These are phyloP conservation scores for Naganishia cerealis DNA, from an alignment of 1,284 basidiomycete species.

Conservation along the genomic window DNA sequence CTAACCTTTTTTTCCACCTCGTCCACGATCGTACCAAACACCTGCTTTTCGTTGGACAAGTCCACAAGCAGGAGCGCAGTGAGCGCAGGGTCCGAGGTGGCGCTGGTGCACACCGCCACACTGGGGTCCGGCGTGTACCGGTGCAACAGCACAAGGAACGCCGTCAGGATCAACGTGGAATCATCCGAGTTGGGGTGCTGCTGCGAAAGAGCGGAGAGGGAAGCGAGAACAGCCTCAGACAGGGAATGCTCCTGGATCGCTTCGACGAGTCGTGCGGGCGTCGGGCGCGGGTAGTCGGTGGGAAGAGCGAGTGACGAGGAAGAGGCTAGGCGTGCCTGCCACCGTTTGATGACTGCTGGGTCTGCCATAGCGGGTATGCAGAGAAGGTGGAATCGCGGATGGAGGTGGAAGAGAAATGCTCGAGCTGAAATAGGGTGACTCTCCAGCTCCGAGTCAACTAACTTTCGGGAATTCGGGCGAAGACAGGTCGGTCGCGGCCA, in stretches of 20 bases:
- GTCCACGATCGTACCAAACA: conserved; percentile 85
- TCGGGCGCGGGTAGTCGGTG: conserved; percentile 89
- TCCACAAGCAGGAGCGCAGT: conserved; percentile 77
- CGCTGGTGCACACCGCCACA: conserved; percentile 84
- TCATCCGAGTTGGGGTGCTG: conserved; percentile 70
- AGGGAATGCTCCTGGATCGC: conserved; percentile 67
- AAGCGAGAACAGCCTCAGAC: conserved; percentile 56
- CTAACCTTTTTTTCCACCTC: conserved; percentile 65
- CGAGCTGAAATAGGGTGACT: no score
- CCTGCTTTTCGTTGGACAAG: conserved; percentile 74
- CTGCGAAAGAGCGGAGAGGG: conserved; percentile 50
- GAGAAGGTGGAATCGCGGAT: background rate
- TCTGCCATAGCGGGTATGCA: conserved; percentile 24
- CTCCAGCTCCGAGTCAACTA: no score
- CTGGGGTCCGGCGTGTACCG: conserved; percentile 95
- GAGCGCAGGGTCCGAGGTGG: conserved; percentile 21
- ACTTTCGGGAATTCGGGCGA: no score
- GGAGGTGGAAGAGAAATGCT: background rate
- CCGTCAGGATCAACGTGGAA: conserved; percentile 68
- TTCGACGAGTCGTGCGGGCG: conserved; percentile 72
- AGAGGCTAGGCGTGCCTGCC: conserved; percentile 56
- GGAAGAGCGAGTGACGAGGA: conserved; percentile 89
- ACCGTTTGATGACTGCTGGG: conserved; percentile 45
- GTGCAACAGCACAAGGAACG: conserved; percentile 87
- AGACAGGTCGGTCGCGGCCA: no score